Percentiles rank a stretch among this genome's conserved stretches.
These are phyloP conservation scores for Emergomyces orientalis DNA, from an alignment of 2,329 filamentous ascomycete genomes.

Conservation along the genomic window DNA sequence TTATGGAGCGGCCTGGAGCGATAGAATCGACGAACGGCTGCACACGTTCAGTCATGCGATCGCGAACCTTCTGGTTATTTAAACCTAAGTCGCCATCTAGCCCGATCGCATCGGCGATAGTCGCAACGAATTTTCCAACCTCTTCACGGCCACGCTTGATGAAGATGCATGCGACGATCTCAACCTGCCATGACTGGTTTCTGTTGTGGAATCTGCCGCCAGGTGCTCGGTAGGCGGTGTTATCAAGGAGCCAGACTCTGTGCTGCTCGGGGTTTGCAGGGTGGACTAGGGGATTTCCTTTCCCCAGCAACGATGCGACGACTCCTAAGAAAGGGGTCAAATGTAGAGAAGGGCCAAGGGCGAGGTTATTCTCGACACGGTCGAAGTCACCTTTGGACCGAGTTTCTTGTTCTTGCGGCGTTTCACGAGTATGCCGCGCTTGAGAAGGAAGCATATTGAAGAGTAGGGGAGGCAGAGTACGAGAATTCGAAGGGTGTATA, in stretches of 20 bases:
- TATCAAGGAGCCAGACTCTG: conserved; percentile 82
- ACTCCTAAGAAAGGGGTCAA: conserved; percentile 14
- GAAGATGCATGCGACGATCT: conserved; percentile 77
- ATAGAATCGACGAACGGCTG: conserved; percentile 69
- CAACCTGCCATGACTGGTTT: conserved; percentile 58
- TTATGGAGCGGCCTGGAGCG: conserved; percentile 58
- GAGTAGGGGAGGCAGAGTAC: neutral
- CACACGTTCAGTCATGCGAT: conserved; percentile 50
- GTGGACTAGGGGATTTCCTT: conserved; percentile 49
- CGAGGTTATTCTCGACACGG: conserved; percentile 13
- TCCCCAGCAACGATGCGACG: conserved; percentile 28
- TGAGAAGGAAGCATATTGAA: neutral
- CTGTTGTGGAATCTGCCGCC: conserved; percentile 29
- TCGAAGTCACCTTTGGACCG: conserved; percentile 13
- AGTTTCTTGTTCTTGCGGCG: conserved; percentile 10
- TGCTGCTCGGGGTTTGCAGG: conserved; percentile 55
- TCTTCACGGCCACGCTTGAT: conserved; percentile 59
- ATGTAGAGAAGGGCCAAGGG: conserved; percentile 8
- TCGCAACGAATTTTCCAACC: conserved; percentile 58
- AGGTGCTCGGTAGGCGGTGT: conserved; percentile 60
- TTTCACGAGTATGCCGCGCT: conserved; percentile 6
- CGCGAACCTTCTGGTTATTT: conserved; percentile 45
- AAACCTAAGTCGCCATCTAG: conserved; percentile 47
- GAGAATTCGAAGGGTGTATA: neutral
- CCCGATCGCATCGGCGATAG: conserved; percentile 60